These are phyloP conservation scores for Pelargonium exstipulatum DNA, from an alignment of 441 rosid genomes.

Conservation along the genomic window DNA sequence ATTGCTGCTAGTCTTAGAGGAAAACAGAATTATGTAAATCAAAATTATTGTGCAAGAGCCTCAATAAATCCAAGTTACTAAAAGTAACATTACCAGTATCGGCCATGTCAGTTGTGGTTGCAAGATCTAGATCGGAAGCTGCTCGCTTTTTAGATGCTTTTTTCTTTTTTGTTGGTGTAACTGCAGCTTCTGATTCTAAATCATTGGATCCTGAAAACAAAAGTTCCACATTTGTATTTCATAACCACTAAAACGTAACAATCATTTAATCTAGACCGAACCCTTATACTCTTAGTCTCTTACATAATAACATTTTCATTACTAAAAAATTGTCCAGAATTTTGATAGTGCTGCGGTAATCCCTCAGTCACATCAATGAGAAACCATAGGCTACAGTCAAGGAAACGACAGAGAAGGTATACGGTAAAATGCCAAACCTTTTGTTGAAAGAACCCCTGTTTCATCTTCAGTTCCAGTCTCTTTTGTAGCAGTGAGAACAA, in stretches of 20 bases:
- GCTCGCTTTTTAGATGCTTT: constrained; percentile 52
- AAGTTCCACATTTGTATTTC: background rate
- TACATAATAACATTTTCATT: background rate
- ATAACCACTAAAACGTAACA: background rate
- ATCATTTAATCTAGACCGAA: background rate
- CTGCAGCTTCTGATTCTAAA: constrained; percentile 33
- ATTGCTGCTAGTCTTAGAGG: too few species aligned
- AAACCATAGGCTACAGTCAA: background rate
- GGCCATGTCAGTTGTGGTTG: constrained; percentile 21
- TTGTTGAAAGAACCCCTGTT: constrained; percentile 10
- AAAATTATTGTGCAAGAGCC: background rate
- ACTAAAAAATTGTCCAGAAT: background rate
- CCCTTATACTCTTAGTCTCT: background rate
- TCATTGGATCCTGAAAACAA: constrained; percentile 18
- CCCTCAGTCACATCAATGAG: background rate
- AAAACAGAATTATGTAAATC: background rate
- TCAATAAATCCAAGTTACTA: constrained; percentile 3
- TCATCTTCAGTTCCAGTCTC: constrained; percentile 22
- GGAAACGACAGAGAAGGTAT: too few species aligned
- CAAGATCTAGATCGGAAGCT: constrained; percentile 44
- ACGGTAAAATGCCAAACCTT: constrained; percentile 24
- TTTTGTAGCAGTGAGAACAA: constrained; percentile 29
- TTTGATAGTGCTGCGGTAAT: background rate
- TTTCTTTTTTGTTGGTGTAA: constrained; percentile 33
- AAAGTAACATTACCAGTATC: constrained; percentile 37